phyloP scores from a whole-genome alignment of 768 basidiomycete genomes.

The Boletus huronensis region DNA sequence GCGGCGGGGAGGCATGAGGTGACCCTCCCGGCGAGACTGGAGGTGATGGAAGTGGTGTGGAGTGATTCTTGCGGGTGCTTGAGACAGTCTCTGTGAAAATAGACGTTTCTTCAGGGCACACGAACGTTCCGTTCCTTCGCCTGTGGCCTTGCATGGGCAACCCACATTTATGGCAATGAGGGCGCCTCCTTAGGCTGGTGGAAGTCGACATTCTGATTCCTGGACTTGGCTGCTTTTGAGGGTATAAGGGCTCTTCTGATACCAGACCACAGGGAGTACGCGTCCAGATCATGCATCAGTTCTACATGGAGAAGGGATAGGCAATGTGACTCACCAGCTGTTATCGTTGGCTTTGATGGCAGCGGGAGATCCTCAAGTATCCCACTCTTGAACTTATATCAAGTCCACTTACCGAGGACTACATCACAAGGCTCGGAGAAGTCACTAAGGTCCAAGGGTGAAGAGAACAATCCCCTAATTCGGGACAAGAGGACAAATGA shows the following conservation, averaged over 20 bases:
- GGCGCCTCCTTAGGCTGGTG: conserved; percentile 31
- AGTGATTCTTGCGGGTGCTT: conserved; percentile 15
- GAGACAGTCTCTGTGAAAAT: conserved; percentile 14
- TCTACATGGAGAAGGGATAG: not conserved
- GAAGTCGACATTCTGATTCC: conserved; percentile 25
- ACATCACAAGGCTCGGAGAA: conserved; percentile 5
- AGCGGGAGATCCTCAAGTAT: conserved; percentile 14
- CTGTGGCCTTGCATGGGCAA: conserved; percentile 32
- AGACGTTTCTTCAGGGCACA: conserved; percentile 25
- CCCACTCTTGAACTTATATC: conserved; percentile 24
- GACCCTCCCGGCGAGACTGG: conserved; percentile 28
- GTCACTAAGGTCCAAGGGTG: not conserved
- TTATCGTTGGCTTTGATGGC: conserved; percentile 24
- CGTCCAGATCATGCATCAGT: conserved; percentile 1
- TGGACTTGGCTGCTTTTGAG: conserved; percentile 2
- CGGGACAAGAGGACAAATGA: conserved; percentile 19
- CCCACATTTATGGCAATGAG: conserved; percentile 34
- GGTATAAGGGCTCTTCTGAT: not conserved
- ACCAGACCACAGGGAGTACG: not conserved
- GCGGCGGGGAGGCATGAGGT: conserved; percentile 14
- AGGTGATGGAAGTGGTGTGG: conserved; percentile 25
- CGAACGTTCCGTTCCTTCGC: conserved; percentile 29
- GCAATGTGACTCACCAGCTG: conserved; percentile 23
- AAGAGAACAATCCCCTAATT: conserved; percentile 19
- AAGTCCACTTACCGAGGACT: not conserved